phyloP scores from a whole-genome alignment of 2,329 filamentous ascomycete species.

The Basipetospora chlamydospora region DNA sequence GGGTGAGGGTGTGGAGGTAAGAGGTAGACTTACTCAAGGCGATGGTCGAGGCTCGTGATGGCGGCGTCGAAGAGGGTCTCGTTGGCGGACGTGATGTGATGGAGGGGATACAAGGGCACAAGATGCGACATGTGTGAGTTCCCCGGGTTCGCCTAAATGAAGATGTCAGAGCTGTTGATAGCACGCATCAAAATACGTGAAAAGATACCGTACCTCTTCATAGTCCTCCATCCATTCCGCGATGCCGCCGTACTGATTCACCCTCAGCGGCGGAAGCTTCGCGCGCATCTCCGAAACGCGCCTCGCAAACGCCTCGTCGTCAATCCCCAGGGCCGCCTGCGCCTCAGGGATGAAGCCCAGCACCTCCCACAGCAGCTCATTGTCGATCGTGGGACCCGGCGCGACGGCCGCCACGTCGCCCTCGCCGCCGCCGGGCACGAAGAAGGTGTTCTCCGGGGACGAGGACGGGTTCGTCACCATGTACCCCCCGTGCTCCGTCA shows the following conservation, averaged over 20 bases:
- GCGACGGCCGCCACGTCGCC: constrained; percentile 6
- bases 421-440: constrained; percentile 8
- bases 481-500: constrained; percentile 14
- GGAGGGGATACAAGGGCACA: neutral
- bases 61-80: constrained; percentile 4
- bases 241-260: neutral
- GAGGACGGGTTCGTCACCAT: constrained; percentile 14
- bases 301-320: constrained; percentile 2
- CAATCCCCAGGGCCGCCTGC: constrained; percentile 6
- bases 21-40: neutral
- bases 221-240: neutral
- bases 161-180: too few relatives aligned
- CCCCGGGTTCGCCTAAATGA: neutral
- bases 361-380: constrained; percentile 9
- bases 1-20: too few relatives aligned
- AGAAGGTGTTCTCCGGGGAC: constrained; percentile 14
- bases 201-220: neutral
- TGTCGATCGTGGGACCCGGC: constrained; percentile 7
- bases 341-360: constrained; percentile 7
- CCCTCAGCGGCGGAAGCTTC: constrained; percentile 1
- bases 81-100: constrained; percentile 5
- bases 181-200: too few relatives aligned
- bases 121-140: constrained; percentile 1
- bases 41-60: constrained; percentile 2
- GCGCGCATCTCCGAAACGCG: constrained; percentile 6